Evolutionary conservation across 208 protist species (phyloP).

Genomic region (Trypanosoma vivax): DNA sequence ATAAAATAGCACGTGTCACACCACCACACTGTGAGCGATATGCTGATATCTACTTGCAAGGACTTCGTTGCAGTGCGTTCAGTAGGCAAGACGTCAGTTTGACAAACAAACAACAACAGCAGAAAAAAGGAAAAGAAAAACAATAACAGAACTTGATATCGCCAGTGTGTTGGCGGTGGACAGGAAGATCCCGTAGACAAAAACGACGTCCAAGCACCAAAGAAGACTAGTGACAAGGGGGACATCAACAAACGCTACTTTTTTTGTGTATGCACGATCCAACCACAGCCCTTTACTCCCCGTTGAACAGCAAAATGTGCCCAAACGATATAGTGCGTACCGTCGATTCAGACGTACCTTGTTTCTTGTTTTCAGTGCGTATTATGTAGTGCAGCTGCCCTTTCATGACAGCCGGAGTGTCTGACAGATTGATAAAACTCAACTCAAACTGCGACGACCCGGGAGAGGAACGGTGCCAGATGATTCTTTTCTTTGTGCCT

Average conservation of each 20-base stretch:
- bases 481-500: too few species aligned
- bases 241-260: too few species aligned
- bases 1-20: too few species aligned
- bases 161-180: not conserved
- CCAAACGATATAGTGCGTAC: conserved; percentile 67
- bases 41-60: too few species aligned
- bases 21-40: too few species aligned
- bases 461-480: too few species aligned
- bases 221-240: too few species aligned
- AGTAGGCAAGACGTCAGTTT: too few species aligned
- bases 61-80: too few species aligned
- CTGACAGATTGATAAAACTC: conserved; percentile 45
- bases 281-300: not conserved
- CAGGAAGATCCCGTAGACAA: not conserved
- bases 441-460: conserved; percentile 45
- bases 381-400: conserved; percentile 73
- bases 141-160: not conserved
- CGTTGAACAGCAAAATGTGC: conserved; percentile 27
- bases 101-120: not conserved
- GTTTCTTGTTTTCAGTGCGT: conserved; percentile 15
- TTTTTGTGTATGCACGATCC: too few species aligned
- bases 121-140: not conserved
- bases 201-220: not conserved
- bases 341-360: conserved; percentile 17
- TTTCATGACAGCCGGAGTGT: conserved; percentile 62